A percentile compares a stretch with the other conserved stretches of the same genome.
Evolutionary conservation across 371 early-diverging fungal species (phyloP).

Genomic region (Mucor circinelloides): DNA sequence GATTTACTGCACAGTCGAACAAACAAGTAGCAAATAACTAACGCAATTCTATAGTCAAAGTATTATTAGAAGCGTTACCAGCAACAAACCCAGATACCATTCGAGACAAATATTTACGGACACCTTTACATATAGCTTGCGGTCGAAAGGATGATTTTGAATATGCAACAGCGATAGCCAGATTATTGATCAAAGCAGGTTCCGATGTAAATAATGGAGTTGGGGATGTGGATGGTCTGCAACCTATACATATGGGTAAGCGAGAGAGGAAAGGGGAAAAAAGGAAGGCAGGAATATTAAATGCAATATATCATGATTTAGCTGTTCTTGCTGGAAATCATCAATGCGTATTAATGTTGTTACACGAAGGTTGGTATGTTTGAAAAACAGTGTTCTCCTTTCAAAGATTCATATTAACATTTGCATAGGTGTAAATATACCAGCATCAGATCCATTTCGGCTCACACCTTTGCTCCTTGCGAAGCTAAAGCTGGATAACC

Average conservation of each 20-base stretch:
- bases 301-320: constrained; percentile 6
- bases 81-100: constrained; percentile 44
- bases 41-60: constrained; percentile 28
- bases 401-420: background rate
- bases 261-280: background rate
- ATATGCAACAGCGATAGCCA: constrained; percentile 40
- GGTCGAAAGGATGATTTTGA: constrained; percentile 38
- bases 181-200: constrained; percentile 37
- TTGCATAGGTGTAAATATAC: constrained; percentile 42
- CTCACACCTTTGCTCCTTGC: constrained; percentile 50
- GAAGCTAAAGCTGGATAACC: constrained; percentile 48
- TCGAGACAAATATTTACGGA: constrained; percentile 44
- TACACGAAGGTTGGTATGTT: constrained; percentile 45
- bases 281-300: background rate
- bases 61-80: constrained; percentile 32
- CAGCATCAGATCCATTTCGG: constrained; percentile 52
- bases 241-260: constrained; percentile 54
- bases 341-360: constrained; percentile 47
- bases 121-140: constrained; percentile 54
- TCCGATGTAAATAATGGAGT: constrained; percentile 55
- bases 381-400: background rate
- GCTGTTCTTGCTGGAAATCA: constrained; percentile 52
- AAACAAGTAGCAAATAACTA: background rate
- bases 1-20: background rate
- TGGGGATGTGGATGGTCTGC: constrained; percentile 49